Evolutionary conservation across 2,329 filamentous ascomycete genomes (phyloP).

Genomic region (Colletotrichum tabaci): DNA sequence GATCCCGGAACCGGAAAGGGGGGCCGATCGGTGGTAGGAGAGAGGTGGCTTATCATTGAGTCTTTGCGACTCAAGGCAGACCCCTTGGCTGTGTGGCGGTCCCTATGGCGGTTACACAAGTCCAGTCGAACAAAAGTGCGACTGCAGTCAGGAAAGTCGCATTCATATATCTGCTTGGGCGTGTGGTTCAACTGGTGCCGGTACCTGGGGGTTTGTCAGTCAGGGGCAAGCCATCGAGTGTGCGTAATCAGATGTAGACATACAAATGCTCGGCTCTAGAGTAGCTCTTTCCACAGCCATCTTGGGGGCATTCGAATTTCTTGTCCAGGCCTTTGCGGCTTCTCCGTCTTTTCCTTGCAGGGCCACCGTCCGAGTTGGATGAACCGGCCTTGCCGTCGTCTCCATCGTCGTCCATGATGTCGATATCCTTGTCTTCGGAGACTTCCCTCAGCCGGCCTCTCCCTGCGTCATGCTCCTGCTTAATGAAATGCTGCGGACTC

Average conservation of each 20-base stretch:
- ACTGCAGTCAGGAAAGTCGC: conserved; percentile 91
- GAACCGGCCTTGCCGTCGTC: conserved; percentile 63
- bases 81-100: conserved; percentile 84
- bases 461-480: conserved; percentile 57
- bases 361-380: conserved; percentile 68
- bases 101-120: conserved; percentile 87
- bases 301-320: conserved; percentile 86
- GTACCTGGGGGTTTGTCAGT: conserved; percentile 66
- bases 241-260: conserved; percentile 54
- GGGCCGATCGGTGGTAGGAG: conserved; percentile 59
- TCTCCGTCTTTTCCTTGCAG: conserved; percentile 73
- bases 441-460: conserved; percentile 59
- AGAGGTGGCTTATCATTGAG: conserved; percentile 69
- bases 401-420: conserved; percentile 57
- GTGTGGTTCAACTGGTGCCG: conserved; percentile 96
- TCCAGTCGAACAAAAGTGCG: conserved; percentile 95
- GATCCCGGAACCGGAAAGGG: conserved; percentile 59
- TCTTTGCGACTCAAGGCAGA: conserved; percentile 84
- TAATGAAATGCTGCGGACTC: conserved; percentile 55
- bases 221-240: not conserved
- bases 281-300: conserved; percentile 95
- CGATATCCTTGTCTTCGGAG: conserved; percentile 59
- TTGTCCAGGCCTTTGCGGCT: conserved; percentile 86
- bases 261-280: conserved; percentile 96
- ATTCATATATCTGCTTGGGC: conserved; percentile 94